Percentiles rank a stretch among this genome's conserved stretches.
Conservation (phyloP, 768 basidiomycete species). For the Melanogaster broomeanus region DNA sequence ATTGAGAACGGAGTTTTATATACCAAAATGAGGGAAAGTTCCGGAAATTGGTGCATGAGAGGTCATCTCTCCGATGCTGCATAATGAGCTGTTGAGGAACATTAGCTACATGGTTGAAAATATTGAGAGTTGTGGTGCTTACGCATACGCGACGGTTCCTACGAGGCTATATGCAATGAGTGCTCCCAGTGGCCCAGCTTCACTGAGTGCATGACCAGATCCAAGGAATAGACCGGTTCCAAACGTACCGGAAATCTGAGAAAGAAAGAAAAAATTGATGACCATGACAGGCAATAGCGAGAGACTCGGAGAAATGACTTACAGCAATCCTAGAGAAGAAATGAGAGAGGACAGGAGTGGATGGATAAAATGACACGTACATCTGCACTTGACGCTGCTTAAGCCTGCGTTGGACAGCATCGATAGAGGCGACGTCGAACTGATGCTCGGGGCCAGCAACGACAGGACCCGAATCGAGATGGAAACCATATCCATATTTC, state of each 20-base stretch:
- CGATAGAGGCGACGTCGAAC: conserved; percentile 62
- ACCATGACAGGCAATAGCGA: neutral
- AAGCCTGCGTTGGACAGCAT: conserved; percentile 69
- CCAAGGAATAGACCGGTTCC: conserved; percentile 77
- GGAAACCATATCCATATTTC: conserved; percentile 4
- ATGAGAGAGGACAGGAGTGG: conserved; percentile 43
- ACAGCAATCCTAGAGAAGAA: conserved; percentile 68
- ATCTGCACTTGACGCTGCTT: conserved; percentile 84
- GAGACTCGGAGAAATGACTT: conserved; percentile 38
- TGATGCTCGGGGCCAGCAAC: conserved; percentile 32
- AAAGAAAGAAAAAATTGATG: conserved; percentile 40
- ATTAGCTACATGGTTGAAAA: conserved; percentile 35
- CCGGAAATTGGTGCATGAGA: conserved; percentile 79
- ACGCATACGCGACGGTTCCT: conserved; percentile 68
- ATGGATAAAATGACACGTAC: conserved; percentile 37
- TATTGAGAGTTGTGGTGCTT: conserved; percentile 42
- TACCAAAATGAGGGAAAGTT: conserved; percentile 74
- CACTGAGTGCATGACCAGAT: conserved; percentile 59
- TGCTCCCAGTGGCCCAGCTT: conserved; percentile 68
- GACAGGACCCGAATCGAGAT: neutral
- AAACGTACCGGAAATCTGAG: conserved; percentile 70
- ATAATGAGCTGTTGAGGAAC: conserved; percentile 52
- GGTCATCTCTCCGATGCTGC: conserved; percentile 79
- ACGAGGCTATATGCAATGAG: conserved; percentile 65
- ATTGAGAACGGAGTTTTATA: conserved; percentile 6